These are phyloP conservation scores for Fusarium caatingaense DNA, from an alignment of 2,329 filamentous ascomycete species.

Conservation along the genomic window DNA sequence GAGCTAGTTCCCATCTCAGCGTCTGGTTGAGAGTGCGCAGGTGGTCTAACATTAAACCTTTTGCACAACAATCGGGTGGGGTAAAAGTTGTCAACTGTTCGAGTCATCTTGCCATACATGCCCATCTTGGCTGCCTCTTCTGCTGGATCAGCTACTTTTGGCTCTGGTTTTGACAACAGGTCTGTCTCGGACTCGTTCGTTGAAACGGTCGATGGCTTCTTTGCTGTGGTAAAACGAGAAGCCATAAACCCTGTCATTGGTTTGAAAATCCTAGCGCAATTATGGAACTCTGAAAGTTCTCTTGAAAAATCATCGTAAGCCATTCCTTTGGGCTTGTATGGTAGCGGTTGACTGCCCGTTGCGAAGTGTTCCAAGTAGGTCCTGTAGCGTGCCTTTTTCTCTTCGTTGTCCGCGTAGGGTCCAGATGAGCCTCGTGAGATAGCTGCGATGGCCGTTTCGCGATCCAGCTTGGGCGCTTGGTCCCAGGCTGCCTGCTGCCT, in stretches of 20 bases:
- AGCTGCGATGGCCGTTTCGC: slow-evolving; percentile 74
- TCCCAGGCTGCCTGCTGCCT: slow-evolving; percentile 67
- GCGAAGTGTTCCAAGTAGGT: slow-evolving; percentile 83
- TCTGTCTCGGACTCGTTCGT: slow-evolving; percentile 36
- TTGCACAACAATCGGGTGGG: slow-evolving; percentile 92
- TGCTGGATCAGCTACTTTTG: slow-evolving; percentile 71
- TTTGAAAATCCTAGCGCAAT: slow-evolving; percentile 79
- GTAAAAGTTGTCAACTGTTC: slow-evolving; percentile 76
- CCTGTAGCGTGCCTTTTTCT: slow-evolving; percentile 83
- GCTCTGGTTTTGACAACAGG: slow-evolving; percentile 48
- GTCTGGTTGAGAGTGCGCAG: slow-evolving; percentile 72
- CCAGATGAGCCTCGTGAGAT: slow-evolving; percentile 71
- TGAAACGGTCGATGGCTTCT: slow-evolving; percentile 54
- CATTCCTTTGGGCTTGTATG: slow-evolving; percentile 57
- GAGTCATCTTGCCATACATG: slow-evolving; percentile 93
- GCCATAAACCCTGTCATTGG: slow-evolving; percentile 95
- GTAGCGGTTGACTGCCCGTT: slow-evolving; percentile 58
- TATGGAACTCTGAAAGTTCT: slow-evolving; percentile 81
- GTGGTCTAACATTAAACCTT: slow-evolving; percentile 87
- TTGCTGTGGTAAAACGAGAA: slow-evolving; percentile 85
- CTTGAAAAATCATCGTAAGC: slow-evolving; percentile 79
- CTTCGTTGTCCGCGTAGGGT: slow-evolving; percentile 86
- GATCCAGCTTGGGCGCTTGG: slow-evolving; percentile 73
- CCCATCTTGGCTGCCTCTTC: slow-evolving; percentile 88
- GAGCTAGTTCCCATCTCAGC: slow-evolving; percentile 48